A percentile compares a stretch with the other conserved stretches of the same genome.
Conservation (phyloP, 2,329 filamentous ascomycete species). For the Trichophyton rubrum region DNA sequence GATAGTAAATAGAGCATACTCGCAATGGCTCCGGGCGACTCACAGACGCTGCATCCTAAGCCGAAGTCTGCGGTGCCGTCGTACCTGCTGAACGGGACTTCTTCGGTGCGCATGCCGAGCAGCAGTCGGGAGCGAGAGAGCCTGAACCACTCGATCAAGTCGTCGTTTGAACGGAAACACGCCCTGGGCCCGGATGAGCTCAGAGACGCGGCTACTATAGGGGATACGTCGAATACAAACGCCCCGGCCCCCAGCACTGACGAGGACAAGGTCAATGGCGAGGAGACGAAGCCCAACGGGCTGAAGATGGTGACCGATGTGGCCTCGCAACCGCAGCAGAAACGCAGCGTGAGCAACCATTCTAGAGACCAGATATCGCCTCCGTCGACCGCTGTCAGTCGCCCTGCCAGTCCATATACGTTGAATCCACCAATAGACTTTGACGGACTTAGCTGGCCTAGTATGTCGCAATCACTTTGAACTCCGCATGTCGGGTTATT, state of each 20-base stretch:
- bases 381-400: slow-evolving; percentile 39
- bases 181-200: not conserved
- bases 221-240: slow-evolving; percentile 1
- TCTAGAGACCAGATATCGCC: slow-evolving; percentile 40
- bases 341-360: slow-evolving; percentile 34
- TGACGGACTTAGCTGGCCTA: slow-evolving; percentile 41
- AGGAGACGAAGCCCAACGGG: slow-evolving; percentile 1
- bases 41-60: slow-evolving; percentile 33
- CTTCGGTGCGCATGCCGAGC: slow-evolving; percentile 38
- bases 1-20: too few species aligned
- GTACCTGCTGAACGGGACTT: slow-evolving; percentile 45
- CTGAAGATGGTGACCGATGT: slow-evolving; percentile 10
- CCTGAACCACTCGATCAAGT: slow-evolving; percentile 46
- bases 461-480: slow-evolving; percentile 25
- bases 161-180: slow-evolving; percentile 38
- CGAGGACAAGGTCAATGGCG: not conserved
- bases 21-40: slow-evolving; percentile 34
- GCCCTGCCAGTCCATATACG: slow-evolving; percentile 39
- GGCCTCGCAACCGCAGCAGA: not conserved
- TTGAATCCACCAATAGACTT: slow-evolving; percentile 40
- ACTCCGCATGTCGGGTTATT: not conserved
- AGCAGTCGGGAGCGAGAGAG: slow-evolving; percentile 44
- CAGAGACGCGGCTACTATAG: slow-evolving; percentile 35
- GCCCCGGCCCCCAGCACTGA: not conserved
- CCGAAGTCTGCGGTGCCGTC: slow-evolving; percentile 43